Conservation (phyloP, 352 stramenopile species). For the Phytophthora syringae region DNA sequence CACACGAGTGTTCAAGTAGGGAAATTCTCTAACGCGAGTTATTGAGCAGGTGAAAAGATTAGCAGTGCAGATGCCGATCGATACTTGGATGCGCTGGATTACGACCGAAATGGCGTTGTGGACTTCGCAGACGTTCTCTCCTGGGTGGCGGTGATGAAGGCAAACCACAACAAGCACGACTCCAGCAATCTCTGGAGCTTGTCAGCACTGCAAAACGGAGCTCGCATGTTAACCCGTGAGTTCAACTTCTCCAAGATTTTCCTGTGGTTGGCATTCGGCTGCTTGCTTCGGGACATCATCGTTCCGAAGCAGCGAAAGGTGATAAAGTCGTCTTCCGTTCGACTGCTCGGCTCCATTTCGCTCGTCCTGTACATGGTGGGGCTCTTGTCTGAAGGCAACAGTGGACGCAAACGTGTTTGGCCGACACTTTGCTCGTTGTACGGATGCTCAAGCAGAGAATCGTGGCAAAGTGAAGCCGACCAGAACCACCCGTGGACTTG, state of each 20-base stretch:
- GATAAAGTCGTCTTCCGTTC: slow-evolving; percentile 42
- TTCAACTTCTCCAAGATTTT: slow-evolving; percentile 28
- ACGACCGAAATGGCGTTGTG: slow-evolving; percentile 71
- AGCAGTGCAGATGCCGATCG: slow-evolving; percentile 47
- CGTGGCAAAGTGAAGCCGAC: slow-evolving; percentile 4
- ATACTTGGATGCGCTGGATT: slow-evolving; percentile 80
- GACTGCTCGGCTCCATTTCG: slow-evolving; percentile 29
- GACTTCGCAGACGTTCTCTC: slow-evolving; percentile 83
- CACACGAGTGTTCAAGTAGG: background rate
- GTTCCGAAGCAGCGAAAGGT: slow-evolving; percentile 39
- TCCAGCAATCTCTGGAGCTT: slow-evolving; percentile 26
- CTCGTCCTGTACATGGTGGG: slow-evolving; percentile 37
- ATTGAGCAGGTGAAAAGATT: slow-evolving; percentile 64
- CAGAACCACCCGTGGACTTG: background rate
- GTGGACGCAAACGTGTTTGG: slow-evolving; percentile 13
- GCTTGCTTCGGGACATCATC: slow-evolving; percentile 44
- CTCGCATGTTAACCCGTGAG: slow-evolving; percentile 13
- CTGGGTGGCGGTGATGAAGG: slow-evolving; percentile 79
- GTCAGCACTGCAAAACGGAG: slow-evolving; percentile 20
- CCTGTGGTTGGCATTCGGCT: slow-evolving; percentile 42
- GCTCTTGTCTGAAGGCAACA: slow-evolving; percentile 18
- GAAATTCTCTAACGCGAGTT: background rate
- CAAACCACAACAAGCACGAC: slow-evolving; percentile 46
- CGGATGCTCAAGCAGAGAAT: slow-evolving; percentile 17
- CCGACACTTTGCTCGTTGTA: slow-evolving; percentile 2